Percentiles rank a stretch among this genome's conserved stretches.
These are phyloP conservation scores for Infundibulicybe gibba DNA, from an alignment of 768 basidiomycete genomes.

Conservation along the genomic window DNA sequence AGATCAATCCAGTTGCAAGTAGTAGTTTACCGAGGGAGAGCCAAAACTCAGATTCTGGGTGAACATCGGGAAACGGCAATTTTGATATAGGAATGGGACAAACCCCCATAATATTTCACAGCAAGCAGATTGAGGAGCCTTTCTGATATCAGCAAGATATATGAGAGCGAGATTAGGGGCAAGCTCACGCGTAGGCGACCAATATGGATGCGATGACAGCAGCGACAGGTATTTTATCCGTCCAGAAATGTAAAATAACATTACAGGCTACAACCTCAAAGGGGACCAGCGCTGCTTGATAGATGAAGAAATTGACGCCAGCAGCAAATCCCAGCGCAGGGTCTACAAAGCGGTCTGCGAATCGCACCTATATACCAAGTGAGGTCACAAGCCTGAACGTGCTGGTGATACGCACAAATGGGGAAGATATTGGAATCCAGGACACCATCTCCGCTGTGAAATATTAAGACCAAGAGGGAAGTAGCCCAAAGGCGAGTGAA, in stretches of 20 bases:
- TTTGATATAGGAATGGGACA: slow-evolving; percentile 4
- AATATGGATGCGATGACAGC: slow-evolving; percentile 43
- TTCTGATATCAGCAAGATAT: background rate
- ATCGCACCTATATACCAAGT: slow-evolving; percentile 39
- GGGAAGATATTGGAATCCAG: slow-evolving; percentile 77
- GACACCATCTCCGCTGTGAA: slow-evolving; percentile 73
- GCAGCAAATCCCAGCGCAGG: slow-evolving; percentile 54
- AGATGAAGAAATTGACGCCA: slow-evolving; percentile 57
- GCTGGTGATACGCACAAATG: slow-evolving; percentile 45
- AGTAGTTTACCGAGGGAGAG: slow-evolving; percentile 47
- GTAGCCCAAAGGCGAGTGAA: background rate
- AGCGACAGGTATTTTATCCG: slow-evolving; percentile 40
- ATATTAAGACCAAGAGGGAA: background rate
- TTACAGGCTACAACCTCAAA: slow-evolving; percentile 56
- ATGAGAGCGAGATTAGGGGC: background rate
- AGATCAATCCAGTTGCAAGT: slow-evolving; percentile 42
- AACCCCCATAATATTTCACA: slow-evolving; percentile 47
- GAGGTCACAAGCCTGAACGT: too few species aligned
- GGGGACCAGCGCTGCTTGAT: slow-evolving; percentile 37
- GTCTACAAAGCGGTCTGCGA: slow-evolving; percentile 54
- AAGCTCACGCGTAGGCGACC: slow-evolving; percentile 33
- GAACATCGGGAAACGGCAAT: background rate
- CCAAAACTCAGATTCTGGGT: slow-evolving; percentile 51
- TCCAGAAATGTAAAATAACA: slow-evolving; percentile 50
- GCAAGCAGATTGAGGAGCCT: slow-evolving; percentile 46